Evolutionary conservation across 2,329 filamentous ascomycete genomes (phyloP).

Genomic region (Ophiostoma himal-ulmi): DNA sequence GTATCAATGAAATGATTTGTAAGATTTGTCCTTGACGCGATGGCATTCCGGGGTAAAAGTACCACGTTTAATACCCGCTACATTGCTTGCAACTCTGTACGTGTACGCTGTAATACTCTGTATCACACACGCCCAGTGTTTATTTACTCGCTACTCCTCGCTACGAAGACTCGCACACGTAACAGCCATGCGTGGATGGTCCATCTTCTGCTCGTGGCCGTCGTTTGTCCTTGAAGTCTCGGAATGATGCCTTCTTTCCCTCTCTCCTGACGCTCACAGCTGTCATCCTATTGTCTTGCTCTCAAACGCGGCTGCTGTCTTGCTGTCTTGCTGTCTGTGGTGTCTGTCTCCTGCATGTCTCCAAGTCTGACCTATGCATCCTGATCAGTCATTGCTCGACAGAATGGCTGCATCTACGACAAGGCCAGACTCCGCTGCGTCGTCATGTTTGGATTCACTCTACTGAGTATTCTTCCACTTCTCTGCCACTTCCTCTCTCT

Average conservation of each 20-base stretch:
- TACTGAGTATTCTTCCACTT: neutral
- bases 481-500: neutral
- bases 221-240: neutral
- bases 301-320: neutral
- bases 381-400: too few species aligned
- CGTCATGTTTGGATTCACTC: neutral
- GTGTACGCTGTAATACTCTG: neutral
- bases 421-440: neutral
- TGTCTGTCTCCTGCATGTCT: neutral
- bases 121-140: neutral
- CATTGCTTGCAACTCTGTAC: neutral
- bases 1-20: neutral
- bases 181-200: neutral
- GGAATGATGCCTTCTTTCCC: neutral
- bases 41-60: neutral
- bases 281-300: neutral
- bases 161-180: neutral
- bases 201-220: neutral
- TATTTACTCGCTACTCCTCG: neutral
- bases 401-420: neutral
- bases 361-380: neutral
- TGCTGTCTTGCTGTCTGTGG: neutral
- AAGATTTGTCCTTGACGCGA: neutral
- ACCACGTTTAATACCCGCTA: neutral
- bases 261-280: slow-evolving; percentile 1